These are phyloP conservation scores for Amyloporia xantha DNA, from an alignment of 768 basidiomycete genomes.

Conservation along the genomic window DNA sequence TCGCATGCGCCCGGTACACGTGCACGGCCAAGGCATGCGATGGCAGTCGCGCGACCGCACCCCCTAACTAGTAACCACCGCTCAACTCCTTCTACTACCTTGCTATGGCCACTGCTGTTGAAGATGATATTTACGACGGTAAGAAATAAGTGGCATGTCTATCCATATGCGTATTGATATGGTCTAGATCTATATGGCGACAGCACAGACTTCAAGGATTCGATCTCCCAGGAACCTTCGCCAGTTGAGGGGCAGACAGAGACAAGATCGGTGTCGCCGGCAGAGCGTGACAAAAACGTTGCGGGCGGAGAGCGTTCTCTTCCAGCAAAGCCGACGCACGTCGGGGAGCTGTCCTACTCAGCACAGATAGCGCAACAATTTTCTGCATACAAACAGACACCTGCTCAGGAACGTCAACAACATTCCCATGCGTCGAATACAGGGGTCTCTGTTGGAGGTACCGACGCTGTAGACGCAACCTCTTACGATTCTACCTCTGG, in stretches of 20 bases:
- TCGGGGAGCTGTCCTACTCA: conserved; percentile 16
- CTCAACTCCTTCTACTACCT: background rate
- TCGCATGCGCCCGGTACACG: no score
- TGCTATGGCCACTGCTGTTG: conserved; percentile 35
- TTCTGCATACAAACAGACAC: conserved; percentile 21
- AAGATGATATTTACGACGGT: conserved; percentile 90
- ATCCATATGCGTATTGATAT: no score
- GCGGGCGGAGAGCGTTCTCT: conserved; percentile 13
- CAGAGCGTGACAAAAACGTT: conserved; percentile 1
- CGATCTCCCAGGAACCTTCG: conserved; percentile 7
- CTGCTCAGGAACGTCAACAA: conserved; percentile 18
- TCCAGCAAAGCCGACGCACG: conserved; percentile 13
- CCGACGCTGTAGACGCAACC: conserved; percentile 29
- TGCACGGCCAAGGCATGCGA: no score
- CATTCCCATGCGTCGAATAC: conserved; percentile 4
- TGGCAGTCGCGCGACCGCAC: background rate
- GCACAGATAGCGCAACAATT: conserved; percentile 20
- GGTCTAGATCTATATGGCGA: conserved; percentile 58
- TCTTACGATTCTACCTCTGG: conserved; percentile 29
- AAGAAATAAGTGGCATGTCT: no score
- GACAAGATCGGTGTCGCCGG: conserved; percentile 16
- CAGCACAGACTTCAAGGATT: conserved; percentile 42
- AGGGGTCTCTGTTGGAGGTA: conserved; percentile 4
- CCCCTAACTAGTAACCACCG: background rate
- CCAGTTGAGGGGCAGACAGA: conserved; percentile 34